phyloP scores from a whole-genome alignment of 192 early-diverging fungal species.

The Coemansia sp. region DNA sequence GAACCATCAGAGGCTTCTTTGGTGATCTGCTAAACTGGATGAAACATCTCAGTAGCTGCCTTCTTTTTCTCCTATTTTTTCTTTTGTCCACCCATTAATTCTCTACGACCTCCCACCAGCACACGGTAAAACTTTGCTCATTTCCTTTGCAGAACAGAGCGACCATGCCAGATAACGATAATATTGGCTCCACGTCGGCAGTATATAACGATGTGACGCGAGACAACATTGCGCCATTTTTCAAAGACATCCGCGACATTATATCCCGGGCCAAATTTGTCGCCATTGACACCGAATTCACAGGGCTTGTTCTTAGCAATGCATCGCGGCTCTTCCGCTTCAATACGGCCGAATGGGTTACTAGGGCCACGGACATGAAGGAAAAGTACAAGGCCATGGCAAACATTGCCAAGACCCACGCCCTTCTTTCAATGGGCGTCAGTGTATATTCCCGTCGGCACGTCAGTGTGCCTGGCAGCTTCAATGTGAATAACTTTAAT shows the following conservation, averaged over 20 bases:
- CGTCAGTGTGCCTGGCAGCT: slow-evolving; percentile 44
- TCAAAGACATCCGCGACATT: slow-evolving; percentile 47
- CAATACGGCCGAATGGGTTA: slow-evolving; percentile 43
- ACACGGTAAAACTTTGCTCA: not conserved
- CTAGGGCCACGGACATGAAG: slow-evolving; percentile 68
- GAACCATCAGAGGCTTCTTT: no score
- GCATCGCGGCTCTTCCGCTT: slow-evolving; percentile 27
- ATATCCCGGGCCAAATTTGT: slow-evolving; percentile 68
- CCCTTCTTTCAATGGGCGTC: slow-evolving; percentile 84
- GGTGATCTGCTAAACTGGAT: no score
- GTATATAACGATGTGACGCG: slow-evolving; percentile 70
- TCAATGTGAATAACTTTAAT: slow-evolving; percentile 63
- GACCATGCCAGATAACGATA: not conserved
- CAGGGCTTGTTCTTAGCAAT: slow-evolving; percentile 66
- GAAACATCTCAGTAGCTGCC: not conserved
- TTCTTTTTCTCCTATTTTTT: not conserved
- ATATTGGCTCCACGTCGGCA: slow-evolving; percentile 22
- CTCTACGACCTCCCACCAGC: no score
- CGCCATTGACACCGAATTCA: slow-evolving; percentile 90
- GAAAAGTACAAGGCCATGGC: slow-evolving; percentile 77
- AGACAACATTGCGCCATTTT: slow-evolving; percentile 58
- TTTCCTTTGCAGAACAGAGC: not conserved
- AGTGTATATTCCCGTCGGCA: slow-evolving; percentile 34
- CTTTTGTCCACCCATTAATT: no score
- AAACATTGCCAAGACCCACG: slow-evolving; percentile 71